Evolutionary conservation across 2,329 filamentous ascomycete species (phyloP).

Genomic region (Celoporthe dispersa): DNA sequence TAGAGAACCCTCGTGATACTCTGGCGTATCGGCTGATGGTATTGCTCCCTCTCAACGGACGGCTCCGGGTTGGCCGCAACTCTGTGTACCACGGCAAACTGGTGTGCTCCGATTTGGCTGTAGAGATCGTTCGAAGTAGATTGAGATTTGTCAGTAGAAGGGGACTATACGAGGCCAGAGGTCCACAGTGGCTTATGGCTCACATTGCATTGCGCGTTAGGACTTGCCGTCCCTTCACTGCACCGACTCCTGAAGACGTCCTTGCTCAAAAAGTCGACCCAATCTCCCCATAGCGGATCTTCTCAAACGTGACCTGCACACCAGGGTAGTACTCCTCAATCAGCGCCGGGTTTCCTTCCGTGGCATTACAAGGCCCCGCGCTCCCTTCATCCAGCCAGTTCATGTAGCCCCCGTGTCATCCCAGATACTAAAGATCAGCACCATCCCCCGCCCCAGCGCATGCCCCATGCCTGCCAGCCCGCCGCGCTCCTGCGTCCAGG

Average conservation of each 20-base stretch:
- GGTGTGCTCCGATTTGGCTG: too few relatives aligned
- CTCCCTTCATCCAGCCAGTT: slow-evolving; percentile 58
- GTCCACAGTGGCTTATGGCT: too few relatives aligned
- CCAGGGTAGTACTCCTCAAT: slow-evolving; percentile 50
- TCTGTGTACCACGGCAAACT: not conserved
- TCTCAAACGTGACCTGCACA: slow-evolving; percentile 57
- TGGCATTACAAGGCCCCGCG: slow-evolving; percentile 58
- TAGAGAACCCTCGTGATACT: not conserved
- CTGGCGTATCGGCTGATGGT: not conserved
- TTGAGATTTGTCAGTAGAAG: too few relatives aligned
- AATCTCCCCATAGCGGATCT: slow-evolving; percentile 61
- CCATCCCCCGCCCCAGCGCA: slow-evolving; percentile 54
- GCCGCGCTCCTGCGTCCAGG: slow-evolving; percentile 40
- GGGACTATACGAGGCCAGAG: too few relatives aligned
- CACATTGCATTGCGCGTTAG: too few relatives aligned
- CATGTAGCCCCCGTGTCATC: slow-evolving; percentile 59
- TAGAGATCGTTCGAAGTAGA: too few relatives aligned
- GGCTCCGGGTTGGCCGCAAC: not conserved
- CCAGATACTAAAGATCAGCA: slow-evolving; percentile 60
- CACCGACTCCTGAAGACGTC: too few relatives aligned
- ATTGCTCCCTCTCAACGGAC: not conserved
- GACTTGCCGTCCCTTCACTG: too few relatives aligned
- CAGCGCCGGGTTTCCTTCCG: slow-evolving; percentile 55
- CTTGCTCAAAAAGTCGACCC: slow-evolving; percentile 47
- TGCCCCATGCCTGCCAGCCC: slow-evolving; percentile 48